Conservation (phyloP, 768 basidiomycete genomes). For the Leccinum disarticulatum region DNA sequence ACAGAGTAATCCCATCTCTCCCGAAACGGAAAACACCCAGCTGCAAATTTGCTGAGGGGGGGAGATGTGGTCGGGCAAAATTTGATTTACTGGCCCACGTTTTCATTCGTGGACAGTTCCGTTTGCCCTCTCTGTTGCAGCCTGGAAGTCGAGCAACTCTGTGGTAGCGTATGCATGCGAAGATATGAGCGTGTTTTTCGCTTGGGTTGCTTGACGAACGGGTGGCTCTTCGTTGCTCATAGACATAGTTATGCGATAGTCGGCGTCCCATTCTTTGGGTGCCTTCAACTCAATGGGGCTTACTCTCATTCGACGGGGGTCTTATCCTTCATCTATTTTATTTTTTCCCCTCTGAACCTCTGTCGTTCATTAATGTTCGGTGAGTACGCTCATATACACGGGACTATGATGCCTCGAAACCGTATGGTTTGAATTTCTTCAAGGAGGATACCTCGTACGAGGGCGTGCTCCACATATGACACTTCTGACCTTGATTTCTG, state of each 20-base stretch:
- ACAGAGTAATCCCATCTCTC: conserved; percentile 61
- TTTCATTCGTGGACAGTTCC: conserved; percentile 31
- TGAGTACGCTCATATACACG: conserved; percentile 25
- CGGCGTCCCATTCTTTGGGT: conserved; percentile 30
- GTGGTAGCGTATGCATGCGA: conserved; percentile 52
- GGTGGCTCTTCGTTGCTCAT: conserved; percentile 70
- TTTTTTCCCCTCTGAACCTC: conserved; percentile 61
- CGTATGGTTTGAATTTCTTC: conserved; percentile 83
- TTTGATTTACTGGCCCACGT: conserved; percentile 38
- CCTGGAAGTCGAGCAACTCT: conserved; percentile 36
- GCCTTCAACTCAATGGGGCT: conserved; percentile 89
- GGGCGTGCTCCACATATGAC: conserved; percentile 82
- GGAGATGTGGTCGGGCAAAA: conserved; percentile 49
- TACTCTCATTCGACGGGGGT: conserved; percentile 71
- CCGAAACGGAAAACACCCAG: conserved; percentile 69
- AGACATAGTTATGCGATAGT: conserved; percentile 88
- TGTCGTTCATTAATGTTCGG: conserved; percentile 41
- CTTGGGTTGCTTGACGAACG: conserved; percentile 40
- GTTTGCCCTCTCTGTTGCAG: conserved; percentile 60
- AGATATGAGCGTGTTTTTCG: conserved; percentile 72
- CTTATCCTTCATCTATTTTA: conserved; percentile 9
- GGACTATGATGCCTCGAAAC: conserved; percentile 54
- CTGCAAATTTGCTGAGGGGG: conserved; percentile 68
- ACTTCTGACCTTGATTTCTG: conserved; percentile 29
- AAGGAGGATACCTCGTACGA: conserved; percentile 69